Conservation (phyloP, 2,329 filamentous ascomycete genomes). For the Aureobasidium zeae region DNA sequence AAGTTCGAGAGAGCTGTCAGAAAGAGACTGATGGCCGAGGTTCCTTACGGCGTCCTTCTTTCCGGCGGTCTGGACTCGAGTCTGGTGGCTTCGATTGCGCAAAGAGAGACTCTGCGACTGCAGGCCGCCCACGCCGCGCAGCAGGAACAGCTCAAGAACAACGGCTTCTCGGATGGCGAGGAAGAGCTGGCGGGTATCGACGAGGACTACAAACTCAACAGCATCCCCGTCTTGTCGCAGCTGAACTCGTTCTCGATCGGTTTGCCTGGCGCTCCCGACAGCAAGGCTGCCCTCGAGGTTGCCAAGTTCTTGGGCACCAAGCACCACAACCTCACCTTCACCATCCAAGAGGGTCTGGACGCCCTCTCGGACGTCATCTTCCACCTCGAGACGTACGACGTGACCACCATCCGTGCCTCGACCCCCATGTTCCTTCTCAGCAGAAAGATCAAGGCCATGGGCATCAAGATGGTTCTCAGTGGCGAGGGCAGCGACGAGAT, state of each 20-base stretch:
- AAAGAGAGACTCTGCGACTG: constrained; percentile 77
- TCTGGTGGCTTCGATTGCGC: constrained; percentile 87
- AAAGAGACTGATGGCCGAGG: constrained; percentile 97
- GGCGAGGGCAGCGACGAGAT: constrained; percentile 97
- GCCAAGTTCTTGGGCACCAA: constrained; percentile 95
- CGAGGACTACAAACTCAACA: constrained; percentile 79
- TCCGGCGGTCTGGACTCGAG: constrained; percentile 95
- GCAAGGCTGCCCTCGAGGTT: constrained; percentile 81
- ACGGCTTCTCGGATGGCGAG: constrained; percentile 45
- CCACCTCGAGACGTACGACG: constrained; percentile 95
- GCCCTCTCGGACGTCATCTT: constrained; percentile 95
- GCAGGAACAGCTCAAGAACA: constrained; percentile 37
- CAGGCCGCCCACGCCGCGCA: constrained; percentile 39
- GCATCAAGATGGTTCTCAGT: constrained; percentile 97
- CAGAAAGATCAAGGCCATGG: constrained; percentile 98
- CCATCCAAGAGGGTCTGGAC: constrained; percentile 92
- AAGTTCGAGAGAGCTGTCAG: constrained; percentile 83
- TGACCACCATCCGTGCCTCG: constrained; percentile 95
- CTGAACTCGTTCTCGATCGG: constrained; percentile 99
- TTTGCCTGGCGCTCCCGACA: constrained; percentile 84
- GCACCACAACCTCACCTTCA: constrained; percentile 97
- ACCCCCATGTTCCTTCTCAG: constrained; percentile 98
- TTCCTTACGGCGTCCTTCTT: constrained; percentile 90
- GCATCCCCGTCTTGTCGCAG: constrained; percentile 83
- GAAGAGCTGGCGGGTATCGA: constrained; percentile 87